Percentiles rank a stretch among this genome's conserved stretches.
Evolutionary conservation across 225 moss, liverwort and hornwort genomes (phyloP).

Genomic region (Climacium dendroides): DNA sequence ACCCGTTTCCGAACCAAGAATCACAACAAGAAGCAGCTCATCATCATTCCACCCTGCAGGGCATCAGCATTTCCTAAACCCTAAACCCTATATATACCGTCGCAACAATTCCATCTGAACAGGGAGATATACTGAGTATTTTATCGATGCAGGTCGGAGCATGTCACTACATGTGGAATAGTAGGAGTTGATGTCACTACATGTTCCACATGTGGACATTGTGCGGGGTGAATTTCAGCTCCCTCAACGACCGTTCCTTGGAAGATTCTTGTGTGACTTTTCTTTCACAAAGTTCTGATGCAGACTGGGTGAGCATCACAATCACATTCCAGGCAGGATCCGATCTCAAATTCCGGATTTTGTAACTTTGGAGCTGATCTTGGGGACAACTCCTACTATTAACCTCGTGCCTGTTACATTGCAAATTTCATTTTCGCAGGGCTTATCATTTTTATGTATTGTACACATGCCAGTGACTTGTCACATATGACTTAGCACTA

Average conservation of each 20-base stretch:
- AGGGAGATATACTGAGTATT: neutral
- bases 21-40: neutral
- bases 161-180: neutral
- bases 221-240: conserved; percentile 5
- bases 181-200: too few species aligned
- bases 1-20: neutral
- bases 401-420: neutral
- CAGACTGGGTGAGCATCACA: too few species aligned
- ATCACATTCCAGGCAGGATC: conserved; percentile 37
- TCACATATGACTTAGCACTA: too few species aligned
- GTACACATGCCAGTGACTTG: too few species aligned
- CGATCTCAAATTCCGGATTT: conserved; percentile 7
- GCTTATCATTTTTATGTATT: neutral
- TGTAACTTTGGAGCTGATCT: neutral
- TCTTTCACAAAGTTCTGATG: too few species aligned
- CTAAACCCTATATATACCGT: too few species aligned
- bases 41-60: too few species aligned
- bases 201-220: too few species aligned
- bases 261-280: too few species aligned
- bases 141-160: neutral
- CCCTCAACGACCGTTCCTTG: neutral
- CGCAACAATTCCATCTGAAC: neutral
- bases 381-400: too few species aligned
- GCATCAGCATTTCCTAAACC: neutral
- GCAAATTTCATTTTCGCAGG: too few species aligned